Base-by-base conservation (phyloP, 495 filamentous ascomycete species). In the Hyaloscypha hepaticicola region DNA sequence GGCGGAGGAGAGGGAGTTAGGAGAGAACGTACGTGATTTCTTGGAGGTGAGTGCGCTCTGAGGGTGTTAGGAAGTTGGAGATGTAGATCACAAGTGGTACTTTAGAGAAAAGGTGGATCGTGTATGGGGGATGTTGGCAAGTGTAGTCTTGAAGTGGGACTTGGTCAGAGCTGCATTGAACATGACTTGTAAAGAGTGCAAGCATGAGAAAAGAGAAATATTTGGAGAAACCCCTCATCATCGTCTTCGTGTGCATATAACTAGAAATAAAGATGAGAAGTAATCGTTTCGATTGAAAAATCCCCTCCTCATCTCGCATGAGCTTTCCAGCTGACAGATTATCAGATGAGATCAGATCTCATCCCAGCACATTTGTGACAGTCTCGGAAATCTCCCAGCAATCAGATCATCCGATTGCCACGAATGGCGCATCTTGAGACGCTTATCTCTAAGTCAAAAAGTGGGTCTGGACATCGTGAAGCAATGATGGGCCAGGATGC, bases 61-160 rank as follows among this genome's bases (percentile, higher is more conserved):
- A 60, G 14, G 71, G 31, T 3, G 78, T 81, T 45, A 83, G 57
- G 66, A 83, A 83, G 66, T 79, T 70, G 41, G 72, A 75, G 66
- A 86, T 78, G 71, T 85, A 85, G 60, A 87, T 80, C 4, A 87
- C 77, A 5, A 85, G 73, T 0, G 84, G 84, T 8, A 76, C 77
- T 65, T 80, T 77, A 26, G 82, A 83, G 59, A 85, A 77, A 60
- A 86, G 70, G 61, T 80, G 77, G 12, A 79, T 76, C 34, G 78
- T 75, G 71, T 84, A 85, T 24, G 55, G 55, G 14, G 60, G 66
- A 22, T 64, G 56, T 45, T 22, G 73, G 73, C 25, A 79, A 76
- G 53, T 78, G 75, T 58, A 71, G 38, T 71, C 77, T 78, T 22
- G 38, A 66, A 68, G 74, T 74, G 69, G 70, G 70, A 60, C 55